Conservation (phyloP, 2,329 filamentous ascomycete genomes). For the Emergomyces orientalis region DNA sequence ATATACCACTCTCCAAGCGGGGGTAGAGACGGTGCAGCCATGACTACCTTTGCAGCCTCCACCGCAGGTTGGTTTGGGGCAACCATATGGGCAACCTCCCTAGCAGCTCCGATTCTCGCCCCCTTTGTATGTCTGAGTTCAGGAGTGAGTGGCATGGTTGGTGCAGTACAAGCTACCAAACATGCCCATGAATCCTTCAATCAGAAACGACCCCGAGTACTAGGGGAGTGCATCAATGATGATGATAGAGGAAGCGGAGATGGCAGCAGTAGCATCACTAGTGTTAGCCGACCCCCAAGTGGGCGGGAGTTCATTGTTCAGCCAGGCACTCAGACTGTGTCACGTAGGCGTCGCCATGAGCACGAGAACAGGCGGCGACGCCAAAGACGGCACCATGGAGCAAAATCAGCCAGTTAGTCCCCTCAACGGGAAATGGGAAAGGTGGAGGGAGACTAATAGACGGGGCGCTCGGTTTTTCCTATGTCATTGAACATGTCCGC, state of each 20-base stretch:
- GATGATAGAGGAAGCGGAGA: background rate
- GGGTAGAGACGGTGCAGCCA: background rate
- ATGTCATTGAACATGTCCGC: background rate
- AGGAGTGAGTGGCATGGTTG: background rate
- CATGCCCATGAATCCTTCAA: background rate
- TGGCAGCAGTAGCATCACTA: background rate
- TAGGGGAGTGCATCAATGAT: background rate
- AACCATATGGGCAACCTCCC: background rate
- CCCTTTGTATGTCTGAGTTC: background rate
- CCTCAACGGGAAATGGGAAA: background rate
- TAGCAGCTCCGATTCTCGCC: background rate
- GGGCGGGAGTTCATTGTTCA: background rate
- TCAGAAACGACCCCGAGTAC: background rate
- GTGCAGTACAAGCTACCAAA: background rate
- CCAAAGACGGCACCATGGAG: background rate
- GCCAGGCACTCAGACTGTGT: background rate
- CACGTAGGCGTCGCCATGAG: background rate
- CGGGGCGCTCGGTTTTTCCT: background rate
- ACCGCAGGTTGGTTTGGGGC: background rate
- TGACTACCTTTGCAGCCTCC: background rate
- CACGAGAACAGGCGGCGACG: background rate
- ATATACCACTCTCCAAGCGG: background rate
- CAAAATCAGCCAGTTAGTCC: background rate
- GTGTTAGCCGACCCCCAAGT: background rate
- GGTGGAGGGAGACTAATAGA: background rate